These are phyloP conservation scores for Trametes punicea DNA, from an alignment of 768 basidiomycete species.

Conservation along the genomic window DNA sequence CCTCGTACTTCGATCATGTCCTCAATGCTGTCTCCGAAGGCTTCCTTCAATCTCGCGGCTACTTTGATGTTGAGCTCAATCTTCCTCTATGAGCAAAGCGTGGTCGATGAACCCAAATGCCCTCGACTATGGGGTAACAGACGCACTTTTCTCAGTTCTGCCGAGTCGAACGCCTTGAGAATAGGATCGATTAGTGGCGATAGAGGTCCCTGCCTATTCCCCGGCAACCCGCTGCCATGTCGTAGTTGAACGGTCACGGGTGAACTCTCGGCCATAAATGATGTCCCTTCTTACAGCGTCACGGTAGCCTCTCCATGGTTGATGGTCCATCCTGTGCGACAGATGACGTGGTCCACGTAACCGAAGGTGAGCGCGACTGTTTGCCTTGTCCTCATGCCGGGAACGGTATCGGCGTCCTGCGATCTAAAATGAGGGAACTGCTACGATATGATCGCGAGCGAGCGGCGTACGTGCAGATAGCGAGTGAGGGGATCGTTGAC, in stretches of 20 bases:
- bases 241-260: no score
- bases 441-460: not conserved
- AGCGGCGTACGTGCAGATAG: not conserved
- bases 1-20: conserved; percentile 1
- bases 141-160: not conserved
- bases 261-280: no score
- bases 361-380: not conserved
- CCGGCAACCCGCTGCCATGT: not conserved
- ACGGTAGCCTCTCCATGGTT: not conserved
- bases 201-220: not conserved
- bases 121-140: not conserved
- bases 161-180: not conserved
- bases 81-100: not conserved
- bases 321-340: not conserved
- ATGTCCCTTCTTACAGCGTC: not conserved
- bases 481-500: not conserved
- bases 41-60: not conserved
- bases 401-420: not conserved
- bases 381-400: not conserved
- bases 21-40: not conserved
- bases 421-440: not conserved
- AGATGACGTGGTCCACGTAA: not conserved
- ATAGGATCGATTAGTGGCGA: not conserved
- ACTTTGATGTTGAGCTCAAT: not conserved
- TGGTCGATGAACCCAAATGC: not conserved